A percentile compares a stretch with the other conserved stretches of the same genome.
Evolutionary conservation across 2,329 filamentous ascomycete species (phyloP).

Genomic region (Graphilbum fragrans): DNA sequence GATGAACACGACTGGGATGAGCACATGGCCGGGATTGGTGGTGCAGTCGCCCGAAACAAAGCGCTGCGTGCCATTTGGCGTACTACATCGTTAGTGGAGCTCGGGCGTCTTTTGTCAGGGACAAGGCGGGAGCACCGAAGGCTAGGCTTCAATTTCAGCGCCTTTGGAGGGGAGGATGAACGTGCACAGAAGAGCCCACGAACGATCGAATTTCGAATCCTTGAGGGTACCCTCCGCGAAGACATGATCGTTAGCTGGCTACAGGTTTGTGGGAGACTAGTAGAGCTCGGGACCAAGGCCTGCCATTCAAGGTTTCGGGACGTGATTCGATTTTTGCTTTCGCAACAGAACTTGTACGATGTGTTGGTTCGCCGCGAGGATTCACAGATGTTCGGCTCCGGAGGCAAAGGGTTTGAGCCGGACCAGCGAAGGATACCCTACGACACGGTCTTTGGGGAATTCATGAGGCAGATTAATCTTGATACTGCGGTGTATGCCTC

Average conservation of each 20-base stretch:
- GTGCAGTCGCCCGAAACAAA: slow-evolving; percentile 5
- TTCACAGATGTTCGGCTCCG: background rate
- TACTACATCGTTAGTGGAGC: slow-evolving; percentile 14
- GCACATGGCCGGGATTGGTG: slow-evolving; percentile 7
- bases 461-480: slow-evolving; percentile 1
- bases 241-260: slow-evolving; percentile 22
- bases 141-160: slow-evolving; percentile 28
- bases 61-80: slow-evolving; percentile 20
- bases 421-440: background rate
- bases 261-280: slow-evolving; percentile 19
- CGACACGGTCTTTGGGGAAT: slow-evolving; percentile 4
- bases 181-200: slow-evolving; percentile 19
- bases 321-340: slow-evolving; percentile 7
- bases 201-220: slow-evolving; percentile 26
- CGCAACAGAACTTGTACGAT: slow-evolving; percentile 5
- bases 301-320: slow-evolving; percentile 5
- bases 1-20: slow-evolving; percentile 9
- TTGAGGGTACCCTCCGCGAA: slow-evolving; percentile 21
- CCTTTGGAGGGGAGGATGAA: slow-evolving; percentile 23
- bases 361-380: background rate
- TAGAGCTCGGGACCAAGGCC: slow-evolving; percentile 14
- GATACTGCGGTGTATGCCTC: background rate
- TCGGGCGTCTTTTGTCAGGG: slow-evolving; percentile 24
- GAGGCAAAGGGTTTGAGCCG: background rate
- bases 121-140: slow-evolving; percentile 19